Evolutionary conservation across 768 basidiomycete species (phyloP), one percentile per base, ranked within the genome.

Genomic region (Leccinum subgranulosum): DNA sequence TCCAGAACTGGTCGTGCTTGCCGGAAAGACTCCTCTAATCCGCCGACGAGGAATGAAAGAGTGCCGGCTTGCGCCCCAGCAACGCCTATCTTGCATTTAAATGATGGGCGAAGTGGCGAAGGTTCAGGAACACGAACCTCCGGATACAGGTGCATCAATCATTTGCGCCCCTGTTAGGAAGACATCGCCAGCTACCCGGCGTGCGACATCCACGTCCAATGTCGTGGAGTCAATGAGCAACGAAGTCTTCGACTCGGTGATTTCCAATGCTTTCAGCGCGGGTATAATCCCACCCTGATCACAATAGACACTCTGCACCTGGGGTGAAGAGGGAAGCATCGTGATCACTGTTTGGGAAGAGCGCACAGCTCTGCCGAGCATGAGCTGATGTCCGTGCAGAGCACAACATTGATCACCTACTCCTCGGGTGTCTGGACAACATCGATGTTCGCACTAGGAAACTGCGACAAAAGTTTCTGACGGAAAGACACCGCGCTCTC

Each of bases 71-170:
- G 86, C 10, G 95, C 95, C 29, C 93, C 95, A 14, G 88, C 77
- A 10, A 93, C 91, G 33, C 93, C 89, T 92, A 60, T 51, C 34
- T 47, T 43, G 46, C 7, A 29, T 45, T 64, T 47, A 67, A 23
- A 23, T 23, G 3, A 28, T 31, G 33, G 39, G 15, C 51, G 54
- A 25, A 9, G n/a, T 46, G 48, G 27, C 28, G 39, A 54, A 28
- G 50, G 53, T 51, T 19, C 17, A 27, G 54, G 15, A 55, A 50
- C 41, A 72, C 84, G 54, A 68, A 89, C 92, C 94, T 55, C 95
- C 95, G 49, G 92, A 94, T 1, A 98, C 94, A 3, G 95, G 95
- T 6, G 95, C 94, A 69, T 98, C 95, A 21, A 97, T 79, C 84
- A 97, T 93, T 41, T 74, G 74, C 7, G 86, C 91, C 25, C 88